Base-by-base conservation (phyloP, 1,139 yeast species). In the Pichia sp. region DNA sequence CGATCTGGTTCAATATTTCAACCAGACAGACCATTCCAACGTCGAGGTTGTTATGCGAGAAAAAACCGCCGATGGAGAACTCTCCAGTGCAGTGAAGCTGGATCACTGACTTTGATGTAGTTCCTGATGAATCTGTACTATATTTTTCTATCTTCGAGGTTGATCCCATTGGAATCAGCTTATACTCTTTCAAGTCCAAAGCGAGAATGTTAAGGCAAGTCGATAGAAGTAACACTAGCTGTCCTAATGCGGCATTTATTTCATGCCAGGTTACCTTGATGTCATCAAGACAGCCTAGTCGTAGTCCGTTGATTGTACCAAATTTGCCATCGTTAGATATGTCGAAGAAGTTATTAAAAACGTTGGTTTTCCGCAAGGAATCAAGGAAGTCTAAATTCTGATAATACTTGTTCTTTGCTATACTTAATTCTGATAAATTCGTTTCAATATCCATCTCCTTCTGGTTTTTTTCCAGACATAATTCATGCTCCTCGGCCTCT, bases 161-260 rank as follows among this genome's bases (percentile, higher is more conserved):
- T 0, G 96, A 87, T 0, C 97, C 98, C 77, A 88, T 74, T 0
- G 98, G 97, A 27, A 84, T 79, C 27, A 92, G 70, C 57, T 79
- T 80, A 68, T 87, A 92, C 6, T 81, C 81, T 0, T 73, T 72
- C 8, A 89, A 67, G 44, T 76, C 75, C 33, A 87, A 70, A 17
- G 80, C 75, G 43, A 91, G 74, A 55, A 86, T 74, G 30, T 80
- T 75, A 3, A 80, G 72, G 4, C 92, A 76, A 5, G 95, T 88
- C 0, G 85, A 78, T 45, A 92, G 68, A 27, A 92, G 70, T 20
- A 91, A 69, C 3, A 89, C 79, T 2, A 92, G 74, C 63, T 92
- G 96, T 0, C 99, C 99, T 68, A 93, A 73, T 0, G 96, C 98
- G 1, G 95, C 95, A 67, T 92, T 93, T 45, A 91, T 84, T 64